These are phyloP conservation scores for Diplodia corticola DNA, from an alignment of 2,329 filamentous ascomycete genomes.

Conservation along the genomic window DNA sequence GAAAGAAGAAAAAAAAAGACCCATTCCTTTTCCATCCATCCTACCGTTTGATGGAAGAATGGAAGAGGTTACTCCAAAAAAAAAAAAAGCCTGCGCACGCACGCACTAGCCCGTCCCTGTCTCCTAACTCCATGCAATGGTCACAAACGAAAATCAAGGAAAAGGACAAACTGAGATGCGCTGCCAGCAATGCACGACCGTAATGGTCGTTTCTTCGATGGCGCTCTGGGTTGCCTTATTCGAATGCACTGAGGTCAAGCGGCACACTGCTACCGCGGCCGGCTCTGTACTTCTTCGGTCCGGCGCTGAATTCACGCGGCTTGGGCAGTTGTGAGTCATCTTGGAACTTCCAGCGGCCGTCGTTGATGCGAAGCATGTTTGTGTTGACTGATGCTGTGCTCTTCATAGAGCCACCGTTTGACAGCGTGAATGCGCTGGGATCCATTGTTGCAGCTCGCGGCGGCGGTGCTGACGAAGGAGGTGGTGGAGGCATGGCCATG, in stretches of 20 bases:
- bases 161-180: background rate
- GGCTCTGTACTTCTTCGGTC: conserved; percentile 77
- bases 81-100: background rate
- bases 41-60: background rate
- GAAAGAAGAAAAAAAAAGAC: background rate
- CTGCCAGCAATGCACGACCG: background rate
- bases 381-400: conserved; percentile 26
- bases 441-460: conserved; percentile 62
- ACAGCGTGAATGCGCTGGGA: conserved; percentile 69
- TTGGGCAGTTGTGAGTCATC: conserved; percentile 79
- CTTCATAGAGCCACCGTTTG: conserved; percentile 40
- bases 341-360: conserved; percentile 84
- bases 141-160: background rate
- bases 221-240: conserved; percentile 29
- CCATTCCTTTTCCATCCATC: background rate
- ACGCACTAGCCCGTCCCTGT: background rate
- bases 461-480: conserved; percentile 36
- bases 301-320: conserved; percentile 76
- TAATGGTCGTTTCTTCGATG: background rate
- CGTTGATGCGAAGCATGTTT: conserved; percentile 50
- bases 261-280: conserved; percentile 93
- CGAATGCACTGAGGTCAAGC: conserved; percentile 70
- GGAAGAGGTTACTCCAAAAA: background rate
- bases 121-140: conserved; percentile 15
- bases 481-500: conserved; percentile 34